phyloP scores from a whole-genome alignment of 1,139 yeast genomes.

The Kodamaea sp. region DNA sequence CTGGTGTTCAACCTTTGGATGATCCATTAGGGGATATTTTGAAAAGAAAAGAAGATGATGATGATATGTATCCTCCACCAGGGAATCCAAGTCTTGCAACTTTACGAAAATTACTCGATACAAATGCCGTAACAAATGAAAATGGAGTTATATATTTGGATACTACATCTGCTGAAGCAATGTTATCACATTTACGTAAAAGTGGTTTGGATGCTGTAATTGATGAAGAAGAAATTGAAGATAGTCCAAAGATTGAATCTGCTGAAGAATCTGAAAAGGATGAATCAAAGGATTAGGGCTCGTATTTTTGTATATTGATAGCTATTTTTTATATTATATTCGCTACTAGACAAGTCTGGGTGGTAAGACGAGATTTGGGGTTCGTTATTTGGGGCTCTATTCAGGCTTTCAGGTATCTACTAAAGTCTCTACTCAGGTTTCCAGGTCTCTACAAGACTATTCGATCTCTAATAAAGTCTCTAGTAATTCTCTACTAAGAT shows the following conservation, averaged over 20 bases:
- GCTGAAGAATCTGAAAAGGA: slow-evolving; percentile 19
- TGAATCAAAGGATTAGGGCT: slow-evolving; percentile 14
- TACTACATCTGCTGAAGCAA: slow-evolving; percentile 46
- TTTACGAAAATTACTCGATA: slow-evolving; percentile 49
- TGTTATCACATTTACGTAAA: slow-evolving; percentile 42
- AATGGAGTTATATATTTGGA: slow-evolving; percentile 56
- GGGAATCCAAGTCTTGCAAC: slow-evolving; percentile 43
- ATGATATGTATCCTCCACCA: slow-evolving; percentile 20
- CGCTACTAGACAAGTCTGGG: slow-evolving; percentile 3
- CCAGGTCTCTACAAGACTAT: no score
- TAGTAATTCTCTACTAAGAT: no score
- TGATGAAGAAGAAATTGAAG: slow-evolving; percentile 17
- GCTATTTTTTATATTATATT: slow-evolving; percentile 1
- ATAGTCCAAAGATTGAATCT: slow-evolving; percentile 11
- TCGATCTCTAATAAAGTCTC: no score
- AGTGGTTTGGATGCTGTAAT: slow-evolving; percentile 32
- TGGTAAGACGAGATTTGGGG: no score
- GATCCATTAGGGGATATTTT: slow-evolving; percentile 12
- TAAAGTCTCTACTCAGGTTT: no score
- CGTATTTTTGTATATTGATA: slow-evolving; percentile 1
- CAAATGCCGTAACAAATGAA: slow-evolving; percentile 51
- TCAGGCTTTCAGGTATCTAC: no score
- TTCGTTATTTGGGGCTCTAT: no score
- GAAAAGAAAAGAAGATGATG: slow-evolving; percentile 21
- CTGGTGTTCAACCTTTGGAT: slow-evolving; percentile 17